A percentile compares a stretch with the other conserved stretches of the same genome.
These are phyloP conservation scores for Geranium incanum DNA, from an alignment of 441 rosid species.

Conservation along the genomic window DNA sequence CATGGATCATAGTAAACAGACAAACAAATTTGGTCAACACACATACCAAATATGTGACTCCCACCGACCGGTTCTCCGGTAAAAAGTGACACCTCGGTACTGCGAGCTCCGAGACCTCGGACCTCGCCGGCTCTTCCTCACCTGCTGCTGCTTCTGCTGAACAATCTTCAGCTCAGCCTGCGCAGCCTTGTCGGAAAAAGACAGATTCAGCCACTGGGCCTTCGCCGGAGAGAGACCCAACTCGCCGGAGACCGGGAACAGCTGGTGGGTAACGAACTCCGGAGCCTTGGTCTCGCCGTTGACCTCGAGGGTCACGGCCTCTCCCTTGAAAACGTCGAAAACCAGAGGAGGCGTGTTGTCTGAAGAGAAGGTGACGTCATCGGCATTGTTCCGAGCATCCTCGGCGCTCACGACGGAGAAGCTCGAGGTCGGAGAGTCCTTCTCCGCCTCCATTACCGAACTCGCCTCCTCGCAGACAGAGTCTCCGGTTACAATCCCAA, in stretches of 20 bases:
- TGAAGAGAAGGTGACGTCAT: background rate
- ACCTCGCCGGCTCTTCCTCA: constrained; percentile 6
- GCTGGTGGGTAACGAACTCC: background rate
- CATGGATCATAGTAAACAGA: background rate
- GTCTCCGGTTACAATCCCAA: background rate
- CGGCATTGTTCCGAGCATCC: background rate
- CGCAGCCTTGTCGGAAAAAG: background rate
- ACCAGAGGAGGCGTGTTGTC: background rate
- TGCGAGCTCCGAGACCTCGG: constrained; percentile 8
- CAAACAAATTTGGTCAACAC: background rate
- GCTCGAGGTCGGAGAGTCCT: background rate
- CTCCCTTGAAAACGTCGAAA: background rate
- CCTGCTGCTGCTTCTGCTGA: background rate
- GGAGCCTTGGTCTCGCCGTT: background rate
- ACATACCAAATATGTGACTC: constrained; percentile 8
- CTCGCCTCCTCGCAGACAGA: background rate
- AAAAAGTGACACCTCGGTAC: constrained; percentile 5
- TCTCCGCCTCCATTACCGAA: constrained; percentile 4
- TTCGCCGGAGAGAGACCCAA: background rate
- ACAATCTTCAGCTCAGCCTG: background rate
- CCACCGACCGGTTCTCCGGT: background rate
- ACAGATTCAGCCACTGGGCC: background rate
- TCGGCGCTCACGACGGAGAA: background rate
- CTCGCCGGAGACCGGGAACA: background rate
- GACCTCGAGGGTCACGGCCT: background rate